phyloP scores from a whole-genome alignment of 2,329 filamentous ascomycete species.

The Escovopsis sp. region DNA sequence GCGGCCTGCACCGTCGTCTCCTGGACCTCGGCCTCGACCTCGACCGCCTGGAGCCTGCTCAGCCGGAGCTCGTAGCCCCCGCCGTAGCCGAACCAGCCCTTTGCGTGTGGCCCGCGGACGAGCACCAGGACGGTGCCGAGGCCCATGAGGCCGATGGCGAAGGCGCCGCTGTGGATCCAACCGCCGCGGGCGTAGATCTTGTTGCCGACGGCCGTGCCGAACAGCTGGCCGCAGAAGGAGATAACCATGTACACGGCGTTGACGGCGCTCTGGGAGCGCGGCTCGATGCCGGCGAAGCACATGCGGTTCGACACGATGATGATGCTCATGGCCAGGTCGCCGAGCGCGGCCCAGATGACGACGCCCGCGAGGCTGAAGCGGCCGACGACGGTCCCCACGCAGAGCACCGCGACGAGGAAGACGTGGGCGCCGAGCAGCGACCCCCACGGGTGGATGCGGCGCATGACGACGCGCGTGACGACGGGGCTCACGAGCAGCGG shows the following conservation, averaged over 20 bases:
- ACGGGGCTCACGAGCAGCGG: conserved; percentile 54
- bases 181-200: conserved; percentile 36
- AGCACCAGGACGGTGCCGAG: conserved; percentile 15
- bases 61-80: conserved; percentile 13
- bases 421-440: conserved; percentile 48
- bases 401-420: conserved; percentile 45
- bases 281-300: conserved; percentile 56
- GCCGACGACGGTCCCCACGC: conserved; percentile 56
- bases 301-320: conserved; percentile 59
- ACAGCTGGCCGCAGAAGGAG: conserved; percentile 61
- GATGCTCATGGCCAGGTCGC: conserved; percentile 60
- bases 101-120: conserved; percentile 16
- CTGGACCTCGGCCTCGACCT: not conserved
- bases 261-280: conserved; percentile 56
- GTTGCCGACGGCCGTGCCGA: conserved; percentile 48
- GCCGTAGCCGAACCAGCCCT: conserved; percentile 19
- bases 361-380: conserved; percentile 53
- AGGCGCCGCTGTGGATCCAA: conserved; percentile 32
- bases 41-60: not conserved
- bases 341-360: conserved; percentile 53
- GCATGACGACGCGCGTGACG: conserved; percentile 50
- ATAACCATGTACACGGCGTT: conserved; percentile 75
- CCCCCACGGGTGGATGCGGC: conserved; percentile 53
- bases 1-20: not conserved
- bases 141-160: conserved; percentile 15